Base-by-base conservation (phyloP, 495 filamentous ascomycete species). In the Clohesyomyces aquaticus region DNA sequence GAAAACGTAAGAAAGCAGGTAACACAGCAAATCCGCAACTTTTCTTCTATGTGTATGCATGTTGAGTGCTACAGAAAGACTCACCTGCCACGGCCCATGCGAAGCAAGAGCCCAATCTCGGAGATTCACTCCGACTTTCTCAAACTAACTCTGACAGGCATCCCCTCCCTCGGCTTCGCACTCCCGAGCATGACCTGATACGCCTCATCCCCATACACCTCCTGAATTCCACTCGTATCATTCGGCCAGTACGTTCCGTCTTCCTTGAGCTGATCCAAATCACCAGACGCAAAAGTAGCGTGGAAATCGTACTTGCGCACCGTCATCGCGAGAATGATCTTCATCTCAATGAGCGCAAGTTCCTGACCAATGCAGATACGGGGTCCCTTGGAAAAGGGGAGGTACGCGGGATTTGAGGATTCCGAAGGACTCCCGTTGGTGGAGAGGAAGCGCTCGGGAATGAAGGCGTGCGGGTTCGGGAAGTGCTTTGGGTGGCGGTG, bases 341-440 rank as follows among this genome's bases (percentile, higher is more conserved):
- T 75, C n/a, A 68, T 53, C 55, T 76, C 73, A 25, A 76, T 27
- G 11, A 71, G 65, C 11, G 74, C 72, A 12, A 76, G 66, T 45
- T 75, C 72, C 62, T 76, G 74, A 11, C 74, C 74, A 26, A 76
- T 73, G 46, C 74, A 76, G 55, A 73, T 74, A 2, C 74, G 59
- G 4, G 66, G 66, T 1, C 74, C 74, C 22, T 68, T 63, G 21
- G 63, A 71, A 42, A 76, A 77, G 18, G 69, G 71, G 2, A 66
- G 55, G 58, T 61, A 75, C 8, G 74, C 71, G 21, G 60, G 59
- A n/a, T n/a, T n/a, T n/a, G n/a, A n/a, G 3, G 65, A 23, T 12
- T 18, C 23, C 26, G 69, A 28, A 35, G 66, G 51, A 42, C 50
- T 41, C 12, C n/a, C 19, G 35, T 66, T 61, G 29, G 45, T 56